Evolutionary conservation across 306 rosid species (phyloP).

Genomic region (Abrus precatorius): DNA sequence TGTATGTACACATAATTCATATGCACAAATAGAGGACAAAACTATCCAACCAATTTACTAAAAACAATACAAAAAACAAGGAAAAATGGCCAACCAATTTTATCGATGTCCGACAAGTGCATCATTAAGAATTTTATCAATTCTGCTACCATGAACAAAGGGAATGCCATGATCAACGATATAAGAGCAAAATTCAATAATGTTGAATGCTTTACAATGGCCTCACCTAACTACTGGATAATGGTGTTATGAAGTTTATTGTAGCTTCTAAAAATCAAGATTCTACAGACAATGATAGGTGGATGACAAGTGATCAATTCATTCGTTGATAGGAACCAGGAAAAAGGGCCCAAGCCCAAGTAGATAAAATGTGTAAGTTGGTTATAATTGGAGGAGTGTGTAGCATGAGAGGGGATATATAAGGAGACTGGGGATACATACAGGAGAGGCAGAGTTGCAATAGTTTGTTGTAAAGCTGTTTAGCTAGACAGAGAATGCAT

Average conservation of each 20-base stretch:
- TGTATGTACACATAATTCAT: background rate
- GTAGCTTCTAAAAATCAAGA: background rate
- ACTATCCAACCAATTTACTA: background rate
- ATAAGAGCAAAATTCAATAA: background rate
- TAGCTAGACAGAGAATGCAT: too few species aligned
- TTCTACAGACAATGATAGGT: background rate
- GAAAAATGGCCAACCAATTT: background rate
- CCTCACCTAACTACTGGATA: constrained; percentile 6
- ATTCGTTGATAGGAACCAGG: background rate
- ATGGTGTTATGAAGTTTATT: constrained; percentile 16
- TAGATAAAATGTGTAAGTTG: too few species aligned
- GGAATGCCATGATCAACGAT: background rate
- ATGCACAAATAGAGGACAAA: background rate
- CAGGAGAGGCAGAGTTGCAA: too few species aligned
- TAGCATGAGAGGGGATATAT: too few species aligned
- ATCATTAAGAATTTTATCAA: background rate
- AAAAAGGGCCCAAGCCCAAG: too few species aligned
- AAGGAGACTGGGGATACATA: too few species aligned
- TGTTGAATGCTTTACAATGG: background rate
- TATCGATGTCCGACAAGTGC: background rate
- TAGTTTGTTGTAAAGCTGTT: too few species aligned
- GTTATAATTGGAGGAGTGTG: too few species aligned
- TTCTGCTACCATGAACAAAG: background rate
- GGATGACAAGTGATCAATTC: background rate
- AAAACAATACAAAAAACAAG: background rate